Percentiles rank a stretch among this genome's conserved stretches.
These are phyloP conservation scores for Cyberlindnera sargentensis DNA, from an alignment of 805 yeast genomes.

Conservation along the genomic window DNA sequence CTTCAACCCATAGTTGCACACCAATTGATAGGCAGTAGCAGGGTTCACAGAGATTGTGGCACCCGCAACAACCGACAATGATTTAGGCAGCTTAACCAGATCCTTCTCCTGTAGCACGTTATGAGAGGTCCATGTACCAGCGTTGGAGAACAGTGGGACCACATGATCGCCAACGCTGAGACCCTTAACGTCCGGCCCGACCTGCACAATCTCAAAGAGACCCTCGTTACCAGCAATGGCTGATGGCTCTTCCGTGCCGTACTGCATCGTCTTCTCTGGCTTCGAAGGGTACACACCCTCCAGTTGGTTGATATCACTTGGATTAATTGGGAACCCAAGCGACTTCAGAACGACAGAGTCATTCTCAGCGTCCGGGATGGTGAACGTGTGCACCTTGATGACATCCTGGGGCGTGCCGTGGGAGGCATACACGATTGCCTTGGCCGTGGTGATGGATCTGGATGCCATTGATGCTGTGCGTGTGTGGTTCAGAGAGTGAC, in stretches of 20 bases:
- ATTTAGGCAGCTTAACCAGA: slow-evolving; percentile 47
- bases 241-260: slow-evolving; percentile 54
- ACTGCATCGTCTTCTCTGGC: slow-evolving; percentile 48
- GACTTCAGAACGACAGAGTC: slow-evolving; percentile 56
- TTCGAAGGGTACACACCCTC: slow-evolving; percentile 82
- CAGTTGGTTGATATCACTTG: slow-evolving; percentile 79
- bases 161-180: slow-evolving; percentile 79
- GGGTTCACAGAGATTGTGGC: slow-evolving; percentile 94
- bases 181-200: slow-evolving; percentile 45
- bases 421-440: slow-evolving; percentile 58
- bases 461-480: slow-evolving; percentile 1
- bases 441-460: slow-evolving; percentile 34
- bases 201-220: slow-evolving; percentile 71
- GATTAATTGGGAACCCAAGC: slow-evolving; percentile 81
- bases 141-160: slow-evolving; percentile 66
- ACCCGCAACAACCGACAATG: slow-evolving; percentile 52
- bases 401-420: slow-evolving; percentile 64
- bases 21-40: slow-evolving; percentile 84
- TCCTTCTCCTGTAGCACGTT: slow-evolving; percentile 46
- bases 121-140: slow-evolving; percentile 93
- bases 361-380: slow-evolving; percentile 38
- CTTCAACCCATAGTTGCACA: slow-evolving; percentile 47
- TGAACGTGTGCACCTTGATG: slow-evolving; percentile 43
- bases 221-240: slow-evolving; percentile 96
- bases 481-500: too few species aligned